A percentile compares a stretch with the other conserved stretches of the same genome.
Conservation (phyloP, 1,284 basidiomycete genomes). For the Erythrobasidium hasegawianum region DNA sequence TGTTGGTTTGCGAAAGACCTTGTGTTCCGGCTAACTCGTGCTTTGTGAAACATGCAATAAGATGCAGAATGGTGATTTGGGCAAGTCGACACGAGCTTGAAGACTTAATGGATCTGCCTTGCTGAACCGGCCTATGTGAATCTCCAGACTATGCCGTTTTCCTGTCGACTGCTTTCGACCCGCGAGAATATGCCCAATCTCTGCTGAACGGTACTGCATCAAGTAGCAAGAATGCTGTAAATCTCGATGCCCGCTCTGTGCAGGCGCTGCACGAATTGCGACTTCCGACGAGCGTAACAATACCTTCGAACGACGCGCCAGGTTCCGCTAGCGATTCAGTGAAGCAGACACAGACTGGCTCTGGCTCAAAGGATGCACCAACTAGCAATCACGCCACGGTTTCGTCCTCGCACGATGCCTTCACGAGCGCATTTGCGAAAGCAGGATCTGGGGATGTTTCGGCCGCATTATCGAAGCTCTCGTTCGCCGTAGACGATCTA, state of each 20-base stretch:
- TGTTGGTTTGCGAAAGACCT: no score
- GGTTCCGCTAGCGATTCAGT: not conserved
- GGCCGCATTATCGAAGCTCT: conserved; percentile 75
- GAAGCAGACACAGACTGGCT: not conserved
- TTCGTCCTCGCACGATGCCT: conserved; percentile 10
- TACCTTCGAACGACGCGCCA: not conserved
- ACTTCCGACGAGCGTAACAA: not conserved
- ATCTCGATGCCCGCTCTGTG: conserved; percentile 23
- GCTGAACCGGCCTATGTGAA: not conserved
- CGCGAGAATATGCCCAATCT: conserved; percentile 24
- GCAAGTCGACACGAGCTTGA: not conserved
- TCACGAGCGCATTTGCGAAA: conserved; percentile 7
- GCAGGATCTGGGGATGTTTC: conserved; percentile 60
- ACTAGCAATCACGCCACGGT: not conserved
- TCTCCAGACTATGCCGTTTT: conserved; percentile 30
- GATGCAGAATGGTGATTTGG: not conserved
- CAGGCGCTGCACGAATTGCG: conserved; percentile 27
- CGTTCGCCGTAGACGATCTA: conserved; percentile 79
- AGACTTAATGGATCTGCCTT: not conserved
- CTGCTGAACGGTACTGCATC: conserved; percentile 26
- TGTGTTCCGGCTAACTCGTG: no score
- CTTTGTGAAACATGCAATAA: no score
- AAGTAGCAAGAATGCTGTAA: conserved; percentile 7
- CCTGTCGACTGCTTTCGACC: conserved; percentile 23
- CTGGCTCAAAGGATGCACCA: not conserved